Conservation (phyloP, 768 basidiomycete species). For the Strobilomyces confusus region DNA sequence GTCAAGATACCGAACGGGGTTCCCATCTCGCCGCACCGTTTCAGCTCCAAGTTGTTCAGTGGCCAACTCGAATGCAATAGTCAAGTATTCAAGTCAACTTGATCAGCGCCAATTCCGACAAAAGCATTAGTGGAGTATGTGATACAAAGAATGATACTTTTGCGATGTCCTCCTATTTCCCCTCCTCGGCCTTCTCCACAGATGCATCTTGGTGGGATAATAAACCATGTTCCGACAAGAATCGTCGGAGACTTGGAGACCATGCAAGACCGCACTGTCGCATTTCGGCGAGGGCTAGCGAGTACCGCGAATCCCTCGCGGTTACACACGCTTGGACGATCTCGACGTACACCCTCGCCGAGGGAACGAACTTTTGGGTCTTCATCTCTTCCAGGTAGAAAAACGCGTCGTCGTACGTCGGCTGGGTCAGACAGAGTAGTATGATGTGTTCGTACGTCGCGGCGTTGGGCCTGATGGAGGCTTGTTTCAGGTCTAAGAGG, state of each 20-base stretch:
- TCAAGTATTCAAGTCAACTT: too few species aligned
- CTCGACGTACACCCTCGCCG: slow-evolving; percentile 50
- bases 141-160: neutral
- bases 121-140: neutral
- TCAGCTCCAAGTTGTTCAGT: too few species aligned
- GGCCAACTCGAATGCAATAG: too few species aligned
- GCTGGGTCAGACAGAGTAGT: slow-evolving; percentile 63
- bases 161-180: neutral
- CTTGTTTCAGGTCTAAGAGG: slow-evolving; percentile 60
- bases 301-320: slow-evolving; percentile 56
- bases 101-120: too few species aligned
- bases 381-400: slow-evolving; percentile 91
- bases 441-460: slow-evolving; percentile 68
- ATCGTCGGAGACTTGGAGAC: slow-evolving; percentile 27
- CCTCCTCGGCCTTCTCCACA: neutral
- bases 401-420: slow-evolving; percentile 81
- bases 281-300: slow-evolving; percentile 71
- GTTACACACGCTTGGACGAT: slow-evolving; percentile 56
- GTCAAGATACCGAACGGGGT: too few species aligned
- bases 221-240: slow-evolving; percentile 26
- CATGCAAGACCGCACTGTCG: slow-evolving; percentile 50
- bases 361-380: slow-evolving; percentile 50
- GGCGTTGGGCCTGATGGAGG: slow-evolving; percentile 50
- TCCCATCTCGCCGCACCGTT: too few species aligned
- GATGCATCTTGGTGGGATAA: neutral